phyloP scores from a whole-genome alignment of 1,139 yeast species.

The Yamadazyma friedrichii region DNA sequence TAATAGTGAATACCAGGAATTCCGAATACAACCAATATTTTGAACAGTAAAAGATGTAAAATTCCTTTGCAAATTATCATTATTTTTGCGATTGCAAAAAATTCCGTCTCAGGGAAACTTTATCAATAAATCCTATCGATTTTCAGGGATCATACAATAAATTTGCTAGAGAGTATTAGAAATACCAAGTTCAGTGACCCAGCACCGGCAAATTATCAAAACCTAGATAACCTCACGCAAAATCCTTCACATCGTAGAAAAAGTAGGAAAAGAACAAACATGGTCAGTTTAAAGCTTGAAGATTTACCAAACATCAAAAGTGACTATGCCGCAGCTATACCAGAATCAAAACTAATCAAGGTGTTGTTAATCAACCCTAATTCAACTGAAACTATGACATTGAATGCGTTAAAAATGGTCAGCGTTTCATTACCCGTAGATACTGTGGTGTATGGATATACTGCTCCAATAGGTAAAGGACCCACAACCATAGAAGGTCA shows the following conservation, averaged over 20 bases:
- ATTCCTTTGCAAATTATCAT: no score
- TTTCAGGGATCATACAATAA: no score
- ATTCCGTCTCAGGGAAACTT: not conserved
- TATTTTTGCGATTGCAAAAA: no score
- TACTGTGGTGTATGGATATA: slow-evolving; percentile 12
- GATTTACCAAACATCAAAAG: slow-evolving; percentile 2
- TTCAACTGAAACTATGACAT: slow-evolving; percentile 10
- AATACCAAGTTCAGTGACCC: no score
- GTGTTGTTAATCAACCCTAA: slow-evolving; percentile 12
- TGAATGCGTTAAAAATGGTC: slow-evolving; percentile 10
- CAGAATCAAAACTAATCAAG: slow-evolving; percentile 5
- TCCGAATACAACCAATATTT: no score
- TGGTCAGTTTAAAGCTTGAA: not conserved
- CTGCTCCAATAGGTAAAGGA: slow-evolving; percentile 9
- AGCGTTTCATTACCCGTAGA: slow-evolving; percentile 7
- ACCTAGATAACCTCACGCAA: no score
- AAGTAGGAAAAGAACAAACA: not conserved
- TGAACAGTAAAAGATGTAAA: no score
- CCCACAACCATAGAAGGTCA: slow-evolving; percentile 13
- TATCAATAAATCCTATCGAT: not conserved
- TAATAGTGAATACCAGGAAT: not conserved
- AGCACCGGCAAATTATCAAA: no score
- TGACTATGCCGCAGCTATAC: not conserved
- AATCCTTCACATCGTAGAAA: no score
- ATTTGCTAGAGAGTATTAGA: no score